phyloP scores from a whole-genome alignment of 495 filamentous ascomycete species.

The Antarctomyces pellizariae region DNA sequence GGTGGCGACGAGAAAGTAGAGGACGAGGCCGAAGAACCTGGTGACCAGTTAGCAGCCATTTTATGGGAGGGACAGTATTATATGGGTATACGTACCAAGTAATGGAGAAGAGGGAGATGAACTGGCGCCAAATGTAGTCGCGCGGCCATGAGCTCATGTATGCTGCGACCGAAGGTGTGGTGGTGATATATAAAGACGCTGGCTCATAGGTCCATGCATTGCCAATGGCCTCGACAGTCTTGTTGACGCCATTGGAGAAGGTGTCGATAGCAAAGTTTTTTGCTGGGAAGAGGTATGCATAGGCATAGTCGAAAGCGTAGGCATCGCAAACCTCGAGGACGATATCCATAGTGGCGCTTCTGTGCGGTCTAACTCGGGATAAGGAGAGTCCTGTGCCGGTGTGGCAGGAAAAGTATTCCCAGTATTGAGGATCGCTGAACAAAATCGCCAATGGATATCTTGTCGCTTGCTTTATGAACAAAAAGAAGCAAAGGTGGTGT shows the following conservation, averaged over 20 bases:
- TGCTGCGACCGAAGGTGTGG: constrained; percentile 54
- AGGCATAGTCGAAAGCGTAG: constrained; percentile 61
- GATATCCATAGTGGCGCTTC: constrained; percentile 51
- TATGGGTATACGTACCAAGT: constrained; percentile 42
- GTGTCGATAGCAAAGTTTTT: constrained; percentile 24
- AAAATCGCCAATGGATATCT: no score
- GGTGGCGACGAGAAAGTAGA: constrained; percentile 68
- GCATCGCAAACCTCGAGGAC: constrained; percentile 70
- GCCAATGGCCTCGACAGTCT: constrained; percentile 13
- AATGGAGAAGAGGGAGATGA: constrained; percentile 53
- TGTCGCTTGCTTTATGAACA: no score
- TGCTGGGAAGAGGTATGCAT: constrained; percentile 46
- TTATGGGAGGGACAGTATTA: constrained; percentile 2
- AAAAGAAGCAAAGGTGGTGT: no score
- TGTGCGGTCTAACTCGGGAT: no score
- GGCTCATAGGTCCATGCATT: constrained; percentile 41
- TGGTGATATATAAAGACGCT: constrained; percentile 41
- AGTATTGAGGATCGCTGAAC: no score
- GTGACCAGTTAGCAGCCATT: constrained; percentile 1
- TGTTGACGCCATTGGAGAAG: constrained; percentile 14
- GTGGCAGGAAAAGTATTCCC: no score
- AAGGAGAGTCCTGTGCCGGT: no score
- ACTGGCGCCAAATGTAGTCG: constrained; percentile 62
- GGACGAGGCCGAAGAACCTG: constrained; percentile 62
- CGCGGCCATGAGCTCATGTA: constrained; percentile 61